Conservation (phyloP, 2,329 filamentous ascomycete genomes). For the Arthrobotrys iridis region DNA sequence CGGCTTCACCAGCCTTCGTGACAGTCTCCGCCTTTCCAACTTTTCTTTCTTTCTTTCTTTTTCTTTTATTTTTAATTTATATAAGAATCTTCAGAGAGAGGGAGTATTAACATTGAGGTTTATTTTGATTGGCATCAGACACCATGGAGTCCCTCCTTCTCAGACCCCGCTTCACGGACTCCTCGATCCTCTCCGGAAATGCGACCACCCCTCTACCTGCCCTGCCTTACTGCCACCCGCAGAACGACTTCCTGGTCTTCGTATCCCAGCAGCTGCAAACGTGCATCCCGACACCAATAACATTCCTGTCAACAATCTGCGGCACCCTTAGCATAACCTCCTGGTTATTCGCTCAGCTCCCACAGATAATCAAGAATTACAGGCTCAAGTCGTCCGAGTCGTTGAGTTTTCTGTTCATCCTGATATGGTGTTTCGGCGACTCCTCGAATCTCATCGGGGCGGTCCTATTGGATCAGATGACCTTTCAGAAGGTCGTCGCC, state of each 20-base stretch:
- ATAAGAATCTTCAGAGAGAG: background rate
- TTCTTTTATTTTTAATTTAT: background rate
- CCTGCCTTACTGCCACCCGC: constrained; percentile 71
- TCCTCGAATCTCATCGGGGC: constrained; percentile 69
- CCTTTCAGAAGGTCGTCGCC: constrained; percentile 74
- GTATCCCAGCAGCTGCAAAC: constrained; percentile 71
- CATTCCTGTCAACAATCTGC: constrained; percentile 70
- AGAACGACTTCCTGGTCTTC: constrained; percentile 67
- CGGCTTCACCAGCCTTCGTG: background rate
- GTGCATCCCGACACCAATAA: constrained; percentile 72
- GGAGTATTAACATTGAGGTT: background rate
- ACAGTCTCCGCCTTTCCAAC: too few relatives aligned
- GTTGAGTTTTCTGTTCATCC: constrained; percentile 72
- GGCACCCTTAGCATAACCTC: constrained; percentile 72
- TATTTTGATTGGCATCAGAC: background rate
- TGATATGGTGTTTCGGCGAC: constrained; percentile 74
- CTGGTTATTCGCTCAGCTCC: constrained; percentile 76
- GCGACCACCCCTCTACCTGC: constrained; percentile 53
- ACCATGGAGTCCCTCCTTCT: constrained; percentile 51
- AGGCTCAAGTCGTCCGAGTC: constrained; percentile 72
- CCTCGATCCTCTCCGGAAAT: constrained; percentile 31
- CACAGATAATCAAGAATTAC: constrained; percentile 76
- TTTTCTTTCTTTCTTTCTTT: background rate
- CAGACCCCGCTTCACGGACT: constrained; percentile 32
- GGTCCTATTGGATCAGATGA: constrained; percentile 71